Conservation (phyloP, 1,284 basidiomycete species). For the Clitocybe nebularis region DNA sequence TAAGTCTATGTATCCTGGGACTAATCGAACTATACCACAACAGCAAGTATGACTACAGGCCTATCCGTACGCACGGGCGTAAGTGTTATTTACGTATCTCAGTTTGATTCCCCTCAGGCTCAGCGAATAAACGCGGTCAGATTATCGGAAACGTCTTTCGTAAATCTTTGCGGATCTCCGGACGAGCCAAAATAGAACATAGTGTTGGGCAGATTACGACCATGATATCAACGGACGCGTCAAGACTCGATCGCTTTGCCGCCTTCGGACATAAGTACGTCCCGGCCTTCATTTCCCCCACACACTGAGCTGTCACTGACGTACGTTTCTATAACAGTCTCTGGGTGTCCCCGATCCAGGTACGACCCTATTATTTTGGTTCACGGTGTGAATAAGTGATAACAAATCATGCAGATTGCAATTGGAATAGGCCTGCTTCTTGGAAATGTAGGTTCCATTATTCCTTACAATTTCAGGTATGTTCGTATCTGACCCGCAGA, state of each 20-base stretch:
- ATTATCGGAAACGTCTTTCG: conserved; percentile 68
- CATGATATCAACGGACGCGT: conserved; percentile 62
- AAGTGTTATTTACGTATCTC: conserved; percentile 1
- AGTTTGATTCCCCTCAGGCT: not conserved
- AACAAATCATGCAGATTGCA: conserved; percentile 35
- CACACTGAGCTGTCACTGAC: not conserved
- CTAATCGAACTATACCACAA: too few species aligned
- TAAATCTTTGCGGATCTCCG: conserved; percentile 67
- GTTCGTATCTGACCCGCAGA: conserved; percentile 4
- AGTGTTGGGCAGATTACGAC: conserved; percentile 68
- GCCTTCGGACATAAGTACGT: conserved; percentile 49
- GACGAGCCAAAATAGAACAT: conserved; percentile 55
- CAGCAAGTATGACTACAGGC: conserved; percentile 51
- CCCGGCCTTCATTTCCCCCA: conserved; percentile 3
- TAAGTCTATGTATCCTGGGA: not conserved
- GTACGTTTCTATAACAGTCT: conserved; percentile 34
- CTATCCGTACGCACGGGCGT: conserved; percentile 49
- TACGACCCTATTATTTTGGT: conserved; percentile 12
- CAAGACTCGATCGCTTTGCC: conserved; percentile 45
- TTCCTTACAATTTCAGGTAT: conserved; percentile 1
- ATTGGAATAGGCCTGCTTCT: conserved; percentile 66
- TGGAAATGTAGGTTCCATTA: conserved; percentile 38
- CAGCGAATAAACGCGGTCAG: conserved; percentile 27
- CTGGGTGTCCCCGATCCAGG: conserved; percentile 56
- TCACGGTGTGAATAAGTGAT: not conserved